These are phyloP conservation scores for Myxozyma kluyveri DNA, from an alignment of 805 yeast species.

Conservation along the genomic window DNA sequence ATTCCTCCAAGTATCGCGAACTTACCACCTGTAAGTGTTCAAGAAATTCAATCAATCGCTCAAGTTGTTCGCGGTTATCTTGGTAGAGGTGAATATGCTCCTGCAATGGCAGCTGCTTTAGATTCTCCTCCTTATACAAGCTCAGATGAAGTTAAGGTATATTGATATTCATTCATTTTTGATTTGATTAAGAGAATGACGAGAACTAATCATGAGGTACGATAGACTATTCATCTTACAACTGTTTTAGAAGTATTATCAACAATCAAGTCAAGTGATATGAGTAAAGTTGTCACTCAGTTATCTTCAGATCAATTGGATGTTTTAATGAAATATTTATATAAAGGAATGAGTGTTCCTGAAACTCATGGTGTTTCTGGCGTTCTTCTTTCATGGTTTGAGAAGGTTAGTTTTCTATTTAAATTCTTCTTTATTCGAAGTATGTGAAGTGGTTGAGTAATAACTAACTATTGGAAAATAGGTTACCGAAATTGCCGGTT, in stretches of 20 bases:
- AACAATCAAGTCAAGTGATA: slow-evolving; percentile 65
- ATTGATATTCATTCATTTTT: background rate
- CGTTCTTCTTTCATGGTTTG: slow-evolving; percentile 83
- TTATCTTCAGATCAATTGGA: slow-evolving; percentile 68
- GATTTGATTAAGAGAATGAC: background rate
- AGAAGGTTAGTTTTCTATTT: slow-evolving; percentile 46
- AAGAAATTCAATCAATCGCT: slow-evolving; percentile 49
- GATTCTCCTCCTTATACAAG: slow-evolving; percentile 82
- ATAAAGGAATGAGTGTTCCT: slow-evolving; percentile 75
- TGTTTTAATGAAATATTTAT: slow-evolving; percentile 75
- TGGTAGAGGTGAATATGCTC: slow-evolving; percentile 67
- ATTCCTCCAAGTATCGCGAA: slow-evolving; percentile 47
- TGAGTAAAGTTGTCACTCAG: slow-evolving; percentile 56
- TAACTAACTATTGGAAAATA: slow-evolving; percentile 1
- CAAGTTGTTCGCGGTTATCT: slow-evolving; percentile 52
- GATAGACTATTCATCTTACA: slow-evolving; percentile 44
- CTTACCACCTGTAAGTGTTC: slow-evolving; percentile 45
- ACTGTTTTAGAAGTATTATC: slow-evolving; percentile 70
- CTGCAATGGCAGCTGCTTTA: slow-evolving; percentile 64
- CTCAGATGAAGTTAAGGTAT: slow-evolving; percentile 52
- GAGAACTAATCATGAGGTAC: background rate
- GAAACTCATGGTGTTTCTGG: slow-evolving; percentile 64
- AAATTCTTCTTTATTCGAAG: background rate
- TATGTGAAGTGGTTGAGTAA: background rate
- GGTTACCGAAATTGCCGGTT: slow-evolving; percentile 76